Evolutionary conservation across 2,329 filamentous ascomycete genomes (phyloP).

Genomic region (Colletotrichum eremochloae): DNA sequence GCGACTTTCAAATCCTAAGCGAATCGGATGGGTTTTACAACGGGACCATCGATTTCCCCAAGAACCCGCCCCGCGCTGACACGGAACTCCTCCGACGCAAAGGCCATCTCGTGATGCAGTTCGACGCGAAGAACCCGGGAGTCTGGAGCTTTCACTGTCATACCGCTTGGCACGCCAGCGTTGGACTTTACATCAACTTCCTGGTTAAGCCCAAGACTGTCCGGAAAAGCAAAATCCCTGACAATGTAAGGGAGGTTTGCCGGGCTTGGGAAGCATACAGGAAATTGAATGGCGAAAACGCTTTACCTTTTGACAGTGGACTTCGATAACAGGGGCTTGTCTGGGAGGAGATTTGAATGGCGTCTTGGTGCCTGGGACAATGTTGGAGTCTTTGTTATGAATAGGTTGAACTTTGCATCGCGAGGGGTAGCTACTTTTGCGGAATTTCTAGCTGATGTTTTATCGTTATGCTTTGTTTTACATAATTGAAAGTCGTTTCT

Average conservation of each 20-base stretch:
- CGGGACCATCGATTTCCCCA: constrained; percentile 29
- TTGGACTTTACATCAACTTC: constrained; percentile 34
- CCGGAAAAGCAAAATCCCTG: constrained; percentile 15
- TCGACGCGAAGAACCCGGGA: constrained; percentile 60
- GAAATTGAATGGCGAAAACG: constrained; percentile 14
- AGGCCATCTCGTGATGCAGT: constrained; percentile 59
- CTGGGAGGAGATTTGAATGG: neutral
- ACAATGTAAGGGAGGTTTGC: constrained; percentile 19
- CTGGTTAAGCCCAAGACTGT: constrained; percentile 27
- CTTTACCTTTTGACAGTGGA: constrained; percentile 34
- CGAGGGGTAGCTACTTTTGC: neutral
- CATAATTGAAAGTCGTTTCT: neutral
- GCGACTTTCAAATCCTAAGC: constrained; percentile 65
- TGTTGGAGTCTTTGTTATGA: neutral
- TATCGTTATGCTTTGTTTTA: neutral
- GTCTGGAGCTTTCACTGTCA: constrained; percentile 62
- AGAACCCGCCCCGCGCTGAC: constrained; percentile 31
- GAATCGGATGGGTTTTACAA: constrained; percentile 52
- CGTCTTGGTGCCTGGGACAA: no score
- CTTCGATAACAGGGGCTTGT: neutral
- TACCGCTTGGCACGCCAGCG: constrained; percentile 63
- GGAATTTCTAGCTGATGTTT: neutral
- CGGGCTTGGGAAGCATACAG: constrained; percentile 24
- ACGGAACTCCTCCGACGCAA: constrained; percentile 30
- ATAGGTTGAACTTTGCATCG: neutral